Evolutionary conservation across 805 yeast genomes (phyloP).

Genomic region (Teunomyces gatunensis): DNA sequence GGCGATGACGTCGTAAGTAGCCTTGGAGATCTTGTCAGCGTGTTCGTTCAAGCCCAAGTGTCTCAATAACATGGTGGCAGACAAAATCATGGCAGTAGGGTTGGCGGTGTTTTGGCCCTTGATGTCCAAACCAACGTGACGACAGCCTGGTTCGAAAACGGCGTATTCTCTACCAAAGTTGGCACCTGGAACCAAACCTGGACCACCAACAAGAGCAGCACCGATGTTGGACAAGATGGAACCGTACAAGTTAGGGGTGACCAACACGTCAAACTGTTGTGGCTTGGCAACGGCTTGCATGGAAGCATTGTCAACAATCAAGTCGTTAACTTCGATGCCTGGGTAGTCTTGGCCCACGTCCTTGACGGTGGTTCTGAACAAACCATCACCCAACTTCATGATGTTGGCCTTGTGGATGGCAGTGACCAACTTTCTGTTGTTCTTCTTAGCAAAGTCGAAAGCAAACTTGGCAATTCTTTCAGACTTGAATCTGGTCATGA

Average conservation of each 20-base stretch:
- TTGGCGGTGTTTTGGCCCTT: conserved; percentile 93
- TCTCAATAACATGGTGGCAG: conserved; percentile 88
- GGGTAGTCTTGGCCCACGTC: conserved; percentile 84
- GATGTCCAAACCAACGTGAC: conserved; percentile 98
- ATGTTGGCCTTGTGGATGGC: conserved; percentile 99
- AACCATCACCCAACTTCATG: conserved; percentile 98
- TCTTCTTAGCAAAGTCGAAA: conserved; percentile 89
- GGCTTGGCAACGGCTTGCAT: conserved; percentile 99
- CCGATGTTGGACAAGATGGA: conserved; percentile 96
- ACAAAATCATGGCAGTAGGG: conserved; percentile 96
- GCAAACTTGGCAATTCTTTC: conserved; percentile 98
- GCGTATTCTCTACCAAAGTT: conserved; percentile 97
- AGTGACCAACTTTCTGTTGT: conserved; percentile 88
- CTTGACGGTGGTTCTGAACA: conserved; percentile 91
- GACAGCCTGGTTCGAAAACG: conserved; percentile 98
- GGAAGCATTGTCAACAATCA: conserved; percentile 97
- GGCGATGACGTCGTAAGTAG: conserved; percentile 85
- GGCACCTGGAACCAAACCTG: conserved; percentile 98
- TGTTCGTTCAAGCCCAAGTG: conserved; percentile 85
- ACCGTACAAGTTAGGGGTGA: conserved; percentile 97
- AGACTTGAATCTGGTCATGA: conserved; percentile 89
- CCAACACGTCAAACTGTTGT: conserved; percentile 96
- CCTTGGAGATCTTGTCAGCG: conserved; percentile 84
- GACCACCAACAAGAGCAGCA: conserved; percentile 96
- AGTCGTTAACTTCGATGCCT: conserved; percentile 76